Evolutionary conservation across 192 early-diverging fungal genomes (phyloP).

Genomic region (Allomyces arbusculus): DNA sequence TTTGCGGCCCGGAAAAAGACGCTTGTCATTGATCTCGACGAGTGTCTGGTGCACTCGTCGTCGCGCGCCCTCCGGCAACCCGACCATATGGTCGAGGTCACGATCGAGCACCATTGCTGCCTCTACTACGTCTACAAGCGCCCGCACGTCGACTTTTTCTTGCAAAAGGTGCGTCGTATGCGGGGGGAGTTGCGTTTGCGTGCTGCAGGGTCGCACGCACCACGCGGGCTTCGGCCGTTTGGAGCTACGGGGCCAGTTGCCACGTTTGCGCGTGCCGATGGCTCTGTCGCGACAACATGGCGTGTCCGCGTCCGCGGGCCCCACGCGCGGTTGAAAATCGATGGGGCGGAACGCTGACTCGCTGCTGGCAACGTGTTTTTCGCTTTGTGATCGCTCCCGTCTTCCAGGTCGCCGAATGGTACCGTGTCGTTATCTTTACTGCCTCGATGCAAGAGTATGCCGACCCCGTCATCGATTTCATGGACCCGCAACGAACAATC

Average conservation of each 20-base stretch:
- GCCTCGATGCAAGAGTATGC: conserved; percentile 82
- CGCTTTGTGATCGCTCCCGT: not conserved
- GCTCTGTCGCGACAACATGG: too few species aligned
- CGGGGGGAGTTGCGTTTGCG: not conserved
- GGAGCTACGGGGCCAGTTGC: not conserved
- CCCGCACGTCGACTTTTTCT: conserved; percentile 65
- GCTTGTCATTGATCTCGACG: conserved; percentile 50
- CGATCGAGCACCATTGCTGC: conserved; percentile 56
- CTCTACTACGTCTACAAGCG: conserved; percentile 81
- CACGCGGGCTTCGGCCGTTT: too few species aligned
- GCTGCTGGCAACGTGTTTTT: not conserved
- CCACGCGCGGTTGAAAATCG: not conserved
- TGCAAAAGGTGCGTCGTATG: conserved; percentile 41
- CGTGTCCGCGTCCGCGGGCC: not conserved
- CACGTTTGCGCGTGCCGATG: not conserved
- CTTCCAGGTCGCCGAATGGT: conserved; percentile 61
- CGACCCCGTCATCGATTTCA: conserved; percentile 81
- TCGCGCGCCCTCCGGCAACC: conserved; percentile 31
- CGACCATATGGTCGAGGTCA: conserved; percentile 64
- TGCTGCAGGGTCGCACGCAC: too few species aligned
- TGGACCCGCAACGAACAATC: conserved; percentile 46
- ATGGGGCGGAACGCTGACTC: not conserved
- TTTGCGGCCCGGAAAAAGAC: conserved; percentile 24
- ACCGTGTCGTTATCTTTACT: conserved; percentile 75
- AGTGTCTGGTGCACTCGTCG: conserved; percentile 69